These are phyloP conservation scores for Sporothrix luriei DNA, from an alignment of 2,329 filamentous ascomycete genomes.

Conservation along the genomic window DNA sequence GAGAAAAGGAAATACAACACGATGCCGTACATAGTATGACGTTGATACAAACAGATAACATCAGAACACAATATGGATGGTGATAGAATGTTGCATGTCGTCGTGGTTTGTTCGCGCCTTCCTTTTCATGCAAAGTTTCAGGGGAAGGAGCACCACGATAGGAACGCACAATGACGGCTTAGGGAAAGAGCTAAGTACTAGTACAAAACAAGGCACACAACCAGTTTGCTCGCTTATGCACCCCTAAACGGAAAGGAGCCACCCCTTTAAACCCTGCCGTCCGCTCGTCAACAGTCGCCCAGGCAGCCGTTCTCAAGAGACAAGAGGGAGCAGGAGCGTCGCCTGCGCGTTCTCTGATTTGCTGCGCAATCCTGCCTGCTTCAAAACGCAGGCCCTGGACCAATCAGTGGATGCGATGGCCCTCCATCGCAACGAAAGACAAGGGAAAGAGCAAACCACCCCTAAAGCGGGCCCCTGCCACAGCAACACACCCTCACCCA, in stretches of 20 bases:
- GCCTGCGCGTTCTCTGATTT: slow-evolving; percentile 28
- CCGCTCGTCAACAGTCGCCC: slow-evolving; percentile 7
- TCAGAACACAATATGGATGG: background rate
- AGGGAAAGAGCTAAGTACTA: slow-evolving; percentile 3
- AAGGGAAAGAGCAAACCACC: slow-evolving; percentile 2
- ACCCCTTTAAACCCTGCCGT: background rate
- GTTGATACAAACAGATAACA: too few species aligned
- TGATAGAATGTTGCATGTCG: background rate
- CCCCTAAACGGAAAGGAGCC: slow-evolving; percentile 16
- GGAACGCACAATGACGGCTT: background rate
- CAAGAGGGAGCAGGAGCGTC: background rate
- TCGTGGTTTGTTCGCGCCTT: background rate
- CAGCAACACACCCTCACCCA: slow-evolving; percentile 22
- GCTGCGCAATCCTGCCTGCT: slow-evolving; percentile 24
- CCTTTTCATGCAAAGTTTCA: slow-evolving; percentile 4
- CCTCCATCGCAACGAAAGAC: slow-evolving; percentile 25
- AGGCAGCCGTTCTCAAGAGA: slow-evolving; percentile 24
- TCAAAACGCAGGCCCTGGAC: background rate
- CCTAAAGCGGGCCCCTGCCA: slow-evolving; percentile 22
- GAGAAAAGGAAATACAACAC: background rate
- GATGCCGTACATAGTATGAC: too few species aligned
- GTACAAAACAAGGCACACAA: slow-evolving; percentile 7
- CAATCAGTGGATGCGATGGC: slow-evolving; percentile 28
- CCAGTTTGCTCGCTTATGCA: slow-evolving; percentile 2
- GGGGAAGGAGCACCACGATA: slow-evolving; percentile 17